Evolutionary conservation across 805 yeast species (phyloP).

Genomic region (Starmerella floris): DNA sequence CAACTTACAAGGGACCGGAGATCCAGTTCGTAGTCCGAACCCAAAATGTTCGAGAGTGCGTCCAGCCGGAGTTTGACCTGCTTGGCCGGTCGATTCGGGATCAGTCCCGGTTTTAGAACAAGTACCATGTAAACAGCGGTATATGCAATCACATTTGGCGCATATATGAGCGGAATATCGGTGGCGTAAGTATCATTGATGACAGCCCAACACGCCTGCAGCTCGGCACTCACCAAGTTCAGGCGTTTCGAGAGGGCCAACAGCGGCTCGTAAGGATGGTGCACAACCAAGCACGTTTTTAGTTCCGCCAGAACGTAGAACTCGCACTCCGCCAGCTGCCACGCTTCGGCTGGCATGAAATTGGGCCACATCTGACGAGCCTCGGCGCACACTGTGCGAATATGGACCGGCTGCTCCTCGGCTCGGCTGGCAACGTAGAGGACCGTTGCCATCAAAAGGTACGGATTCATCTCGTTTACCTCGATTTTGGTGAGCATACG

Average conservation of each 20-base stretch:
- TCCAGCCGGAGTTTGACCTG: conserved; percentile 36
- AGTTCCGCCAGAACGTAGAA: conserved; percentile 85
- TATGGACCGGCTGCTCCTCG: conserved; percentile 92
- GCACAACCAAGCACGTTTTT: conserved; percentile 30
- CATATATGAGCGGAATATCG: conserved; percentile 65
- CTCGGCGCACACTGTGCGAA: conserved; percentile 66
- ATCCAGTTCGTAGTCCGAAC: conserved; percentile 57
- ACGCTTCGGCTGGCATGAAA: conserved; percentile 77
- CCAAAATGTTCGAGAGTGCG: conserved; percentile 50
- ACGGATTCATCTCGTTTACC: conserved; percentile 72
- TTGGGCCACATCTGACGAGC: conserved; percentile 92
- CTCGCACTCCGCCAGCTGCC: conserved; percentile 89
- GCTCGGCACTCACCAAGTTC: conserved; percentile 36
- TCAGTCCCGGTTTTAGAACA: conserved; percentile 34
- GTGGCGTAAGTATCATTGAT: conserved; percentile 83
- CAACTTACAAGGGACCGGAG: conserved; percentile 66
- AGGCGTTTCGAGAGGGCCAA: conserved; percentile 42
- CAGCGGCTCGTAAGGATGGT: conserved; percentile 32
- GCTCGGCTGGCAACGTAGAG: conserved; percentile 83
- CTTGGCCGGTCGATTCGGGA: conserved; percentile 27
- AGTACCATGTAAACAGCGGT: conserved; percentile 71
- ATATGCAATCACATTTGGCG: conserved; percentile 81
- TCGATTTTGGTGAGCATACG: conserved; percentile 48
- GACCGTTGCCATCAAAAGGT: conserved; percentile 68
- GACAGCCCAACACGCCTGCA: conserved; percentile 79